Evolutionary conservation across 1,139 yeast genomes (phyloP).

Genomic region (Wickerhamomyces sp.): DNA sequence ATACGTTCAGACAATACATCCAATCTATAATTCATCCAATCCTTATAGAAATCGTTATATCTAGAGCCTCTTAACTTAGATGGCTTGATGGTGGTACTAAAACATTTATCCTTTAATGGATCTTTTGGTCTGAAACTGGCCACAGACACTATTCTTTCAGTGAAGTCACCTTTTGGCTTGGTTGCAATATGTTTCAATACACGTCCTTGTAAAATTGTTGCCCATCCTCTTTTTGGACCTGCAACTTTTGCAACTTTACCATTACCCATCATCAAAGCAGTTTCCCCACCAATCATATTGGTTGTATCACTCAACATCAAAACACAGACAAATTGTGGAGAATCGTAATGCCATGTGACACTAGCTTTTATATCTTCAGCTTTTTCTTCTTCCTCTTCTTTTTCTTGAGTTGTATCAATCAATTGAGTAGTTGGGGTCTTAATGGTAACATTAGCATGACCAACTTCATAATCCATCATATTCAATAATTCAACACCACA

Average conservation of each 20-base stretch:
- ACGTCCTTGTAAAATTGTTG: conserved; percentile 53
- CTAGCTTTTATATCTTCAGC: background rate
- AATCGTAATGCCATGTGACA: conserved; percentile 56
- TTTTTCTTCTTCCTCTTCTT: background rate
- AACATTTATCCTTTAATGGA: conserved; percentile 36
- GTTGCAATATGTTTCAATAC: conserved; percentile 53
- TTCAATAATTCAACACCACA: conserved; percentile 49
- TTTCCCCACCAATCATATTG: conserved; percentile 56
- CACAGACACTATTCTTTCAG: conserved; percentile 51
- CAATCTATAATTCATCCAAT: conserved; percentile 40
- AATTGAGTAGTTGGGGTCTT: background rate
- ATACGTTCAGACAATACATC: conserved; percentile 35
- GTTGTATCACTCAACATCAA: conserved; percentile 54
- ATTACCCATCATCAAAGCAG: conserved; percentile 44
- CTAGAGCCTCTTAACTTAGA: conserved; percentile 27
- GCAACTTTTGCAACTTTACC: conserved; percentile 42
- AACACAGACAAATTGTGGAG: conserved; percentile 61
- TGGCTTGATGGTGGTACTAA: conserved; percentile 38
- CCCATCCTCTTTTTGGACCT: conserved; percentile 51
- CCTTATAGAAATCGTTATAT: conserved; percentile 39
- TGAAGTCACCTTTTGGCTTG: conserved; percentile 39
- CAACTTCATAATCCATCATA: conserved; percentile 48
- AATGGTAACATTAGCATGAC: conserved; percentile 33
- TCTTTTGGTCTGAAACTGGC: conserved; percentile 40
- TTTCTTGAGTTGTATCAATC: background rate